Evolutionary conservation across 2,329 filamentous ascomycete genomes (phyloP).

Genomic region (Thermoascus crustaceus): DNA sequence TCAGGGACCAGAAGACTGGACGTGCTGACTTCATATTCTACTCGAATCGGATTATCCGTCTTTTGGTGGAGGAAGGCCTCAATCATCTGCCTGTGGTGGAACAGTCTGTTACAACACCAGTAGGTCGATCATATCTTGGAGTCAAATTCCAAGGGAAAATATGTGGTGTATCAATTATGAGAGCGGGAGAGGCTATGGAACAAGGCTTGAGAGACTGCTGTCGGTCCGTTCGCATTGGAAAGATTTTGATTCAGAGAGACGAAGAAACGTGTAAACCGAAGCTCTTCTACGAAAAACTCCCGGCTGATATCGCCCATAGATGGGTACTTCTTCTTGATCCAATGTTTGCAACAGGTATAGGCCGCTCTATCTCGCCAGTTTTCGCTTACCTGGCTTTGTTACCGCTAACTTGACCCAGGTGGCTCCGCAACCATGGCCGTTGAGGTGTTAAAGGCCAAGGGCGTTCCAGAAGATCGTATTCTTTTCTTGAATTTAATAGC

Average conservation of each 20-base stretch:
- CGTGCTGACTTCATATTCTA: slow-evolving; percentile 99
- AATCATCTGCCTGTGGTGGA: slow-evolving; percentile 92
- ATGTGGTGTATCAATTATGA: slow-evolving; percentile 97
- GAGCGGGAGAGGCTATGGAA: slow-evolving; percentile 97
- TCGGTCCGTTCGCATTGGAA: slow-evolving; percentile 93
- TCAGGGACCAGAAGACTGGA: slow-evolving; percentile 80
- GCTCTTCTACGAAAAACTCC: slow-evolving; percentile 96
- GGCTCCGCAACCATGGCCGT: slow-evolving; percentile 97
- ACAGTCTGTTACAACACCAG: slow-evolving; percentile 82
- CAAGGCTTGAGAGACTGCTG: slow-evolving; percentile 94
- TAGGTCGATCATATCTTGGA: slow-evolving; percentile 78
- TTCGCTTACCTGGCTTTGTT: background rate
- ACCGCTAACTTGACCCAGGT: slow-evolving; percentile 44
- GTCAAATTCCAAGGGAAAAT: slow-evolving; percentile 97
- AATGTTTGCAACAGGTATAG: slow-evolving; percentile 92
- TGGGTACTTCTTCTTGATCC: slow-evolving; percentile 94
- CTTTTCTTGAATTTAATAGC: slow-evolving; percentile 95
- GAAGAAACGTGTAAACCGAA: slow-evolving; percentile 89
- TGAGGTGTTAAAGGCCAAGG: slow-evolving; percentile 78
- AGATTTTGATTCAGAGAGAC: slow-evolving; percentile 95
- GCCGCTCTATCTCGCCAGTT: background rate
- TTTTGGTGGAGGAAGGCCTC: slow-evolving; percentile 91
- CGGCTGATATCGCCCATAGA: slow-evolving; percentile 80
- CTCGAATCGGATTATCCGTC: slow-evolving; percentile 93
- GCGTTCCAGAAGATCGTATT: slow-evolving; percentile 90